A percentile compares a stretch with the other conserved stretches of the same genome.
phyloP scores from a whole-genome alignment of 2,329 filamentous ascomycete species.

The Aspergillus persii region DNA sequence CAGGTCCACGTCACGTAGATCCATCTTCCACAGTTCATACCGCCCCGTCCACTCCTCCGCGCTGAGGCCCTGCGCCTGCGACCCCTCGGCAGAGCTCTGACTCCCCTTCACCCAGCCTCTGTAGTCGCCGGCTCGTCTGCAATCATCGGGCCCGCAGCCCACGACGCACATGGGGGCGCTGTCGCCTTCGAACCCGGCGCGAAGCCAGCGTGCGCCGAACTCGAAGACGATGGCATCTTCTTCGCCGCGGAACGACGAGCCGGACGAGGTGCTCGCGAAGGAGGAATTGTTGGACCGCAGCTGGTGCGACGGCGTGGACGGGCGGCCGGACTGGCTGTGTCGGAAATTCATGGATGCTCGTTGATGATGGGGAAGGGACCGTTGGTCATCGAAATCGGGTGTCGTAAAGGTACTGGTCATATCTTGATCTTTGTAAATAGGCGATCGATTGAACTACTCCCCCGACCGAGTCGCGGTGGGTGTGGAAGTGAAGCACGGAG shows the following conservation, averaged over 20 bases:
- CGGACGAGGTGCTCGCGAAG: constrained; percentile 56
- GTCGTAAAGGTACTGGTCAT: constrained; percentile 21
- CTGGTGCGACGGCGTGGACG: constrained; percentile 53
- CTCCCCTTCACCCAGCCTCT: constrained; percentile 62
- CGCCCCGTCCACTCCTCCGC: constrained; percentile 45
- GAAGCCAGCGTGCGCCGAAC: constrained; percentile 73
- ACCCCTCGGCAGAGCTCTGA: constrained; percentile 43
- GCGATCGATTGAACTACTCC: not conserved
- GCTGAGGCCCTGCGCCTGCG: constrained; percentile 23
- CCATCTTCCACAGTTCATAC: constrained; percentile 73
- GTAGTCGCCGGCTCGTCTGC: constrained; percentile 78
- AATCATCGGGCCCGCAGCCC: constrained; percentile 71
- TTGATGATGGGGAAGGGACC: constrained; percentile 4
- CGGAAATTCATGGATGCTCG: constrained; percentile 27
- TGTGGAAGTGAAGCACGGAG: constrained; percentile 4
- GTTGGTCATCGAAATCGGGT: constrained; percentile 25
- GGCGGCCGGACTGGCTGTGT: constrained; percentile 29
- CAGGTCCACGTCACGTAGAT: constrained; percentile 70
- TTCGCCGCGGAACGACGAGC: constrained; percentile 62
- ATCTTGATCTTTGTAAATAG: constrained; percentile 3
- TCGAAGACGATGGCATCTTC: constrained; percentile 85
- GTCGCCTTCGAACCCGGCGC: constrained; percentile 85
- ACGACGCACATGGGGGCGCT: constrained; percentile 68
- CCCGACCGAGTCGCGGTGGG: too few relatives aligned
- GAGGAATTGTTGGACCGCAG: constrained; percentile 52